Conservation (phyloP, 108 stramenopile genomes). For the Cyclostephanos tholiformis region DNA sequence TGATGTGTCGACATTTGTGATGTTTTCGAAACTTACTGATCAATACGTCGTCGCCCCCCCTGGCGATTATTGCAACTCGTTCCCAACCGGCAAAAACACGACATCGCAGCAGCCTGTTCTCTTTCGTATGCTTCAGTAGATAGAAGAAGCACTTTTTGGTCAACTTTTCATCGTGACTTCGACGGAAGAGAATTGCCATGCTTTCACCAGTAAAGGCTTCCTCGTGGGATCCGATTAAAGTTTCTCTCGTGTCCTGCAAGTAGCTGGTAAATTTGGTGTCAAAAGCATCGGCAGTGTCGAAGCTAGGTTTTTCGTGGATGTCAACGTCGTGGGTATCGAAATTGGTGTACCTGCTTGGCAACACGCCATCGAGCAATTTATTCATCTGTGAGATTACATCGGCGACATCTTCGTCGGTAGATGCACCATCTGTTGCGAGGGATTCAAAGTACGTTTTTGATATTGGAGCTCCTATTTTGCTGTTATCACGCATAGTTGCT, state of each 20-base stretch:
- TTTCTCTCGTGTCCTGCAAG: background rate
- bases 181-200: conserved; percentile 15
- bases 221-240: background rate
- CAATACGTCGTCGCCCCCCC: background rate
- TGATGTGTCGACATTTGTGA: conserved; percentile 7
- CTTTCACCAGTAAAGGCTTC: conserved; percentile 11
- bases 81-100: conserved; percentile 5
- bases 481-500: background rate
- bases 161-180: conserved; percentile 13
- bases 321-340: background rate
- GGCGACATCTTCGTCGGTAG: conserved; percentile 8
- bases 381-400: conserved; percentile 11
- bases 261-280: conserved; percentile 6
- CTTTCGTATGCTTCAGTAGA: background rate
- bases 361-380: conserved; percentile 3
- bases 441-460: background rate
- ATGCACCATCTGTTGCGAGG: background rate
- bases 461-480: background rate
- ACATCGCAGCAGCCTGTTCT: background rate
- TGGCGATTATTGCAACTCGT: background rate
- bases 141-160: background rate
- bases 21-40: conserved; percentile 4
- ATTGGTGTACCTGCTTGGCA: background rate
- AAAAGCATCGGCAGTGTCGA: conserved; percentile 1
- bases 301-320: background rate